These are phyloP conservation scores for Colletotrichum costaricense DNA, from an alignment of 2,329 filamentous ascomycete genomes.

Conservation along the genomic window DNA sequence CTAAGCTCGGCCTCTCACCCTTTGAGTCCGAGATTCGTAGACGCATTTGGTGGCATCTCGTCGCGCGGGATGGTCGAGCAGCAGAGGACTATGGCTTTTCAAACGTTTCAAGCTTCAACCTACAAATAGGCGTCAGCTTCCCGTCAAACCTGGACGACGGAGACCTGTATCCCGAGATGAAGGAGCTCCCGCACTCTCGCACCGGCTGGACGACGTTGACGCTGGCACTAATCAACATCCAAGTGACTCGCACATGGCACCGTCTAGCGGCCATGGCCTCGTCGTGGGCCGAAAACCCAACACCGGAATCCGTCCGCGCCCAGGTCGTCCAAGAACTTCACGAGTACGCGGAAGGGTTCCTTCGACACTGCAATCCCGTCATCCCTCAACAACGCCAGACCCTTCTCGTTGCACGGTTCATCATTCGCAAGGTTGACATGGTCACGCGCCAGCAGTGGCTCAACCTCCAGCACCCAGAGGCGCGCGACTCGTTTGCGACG, in stretches of 20 bases:
- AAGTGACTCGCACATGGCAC: constrained; percentile 51
- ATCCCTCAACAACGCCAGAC: constrained; percentile 56
- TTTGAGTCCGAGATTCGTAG: constrained; percentile 67
- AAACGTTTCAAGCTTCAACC: constrained; percentile 24
- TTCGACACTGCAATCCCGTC: constrained; percentile 62
- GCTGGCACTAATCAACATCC: constrained; percentile 63
- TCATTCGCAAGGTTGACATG: constrained; percentile 49
- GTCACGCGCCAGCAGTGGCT: constrained; percentile 45
- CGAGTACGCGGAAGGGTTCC: constrained; percentile 57
- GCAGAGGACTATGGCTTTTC: constrained; percentile 67
- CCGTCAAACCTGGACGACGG: constrained; percentile 67
- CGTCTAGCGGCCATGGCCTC: constrained; percentile 39
- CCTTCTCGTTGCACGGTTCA: constrained; percentile 41
- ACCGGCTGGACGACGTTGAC: constrained; percentile 69
- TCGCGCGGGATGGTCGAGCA: constrained; percentile 62
- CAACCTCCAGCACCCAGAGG: constrained; percentile 36
- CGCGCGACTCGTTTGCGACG: constrained; percentile 39
- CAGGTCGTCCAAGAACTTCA: constrained; percentile 56
- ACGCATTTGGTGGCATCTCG: constrained; percentile 66
- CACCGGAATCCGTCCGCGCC: constrained; percentile 48
- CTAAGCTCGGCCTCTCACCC: constrained; percentile 43
- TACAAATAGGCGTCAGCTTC: constrained; percentile 61
- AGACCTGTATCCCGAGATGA: constrained; percentile 61
- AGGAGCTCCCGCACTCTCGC: constrained; percentile 57
- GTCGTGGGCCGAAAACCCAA: constrained; percentile 23